Evolutionary conservation across 192 early-diverging fungal species (phyloP), one percentile per base, ranked within the genome.

Genomic region (Backusella liffmaniae): DNA sequence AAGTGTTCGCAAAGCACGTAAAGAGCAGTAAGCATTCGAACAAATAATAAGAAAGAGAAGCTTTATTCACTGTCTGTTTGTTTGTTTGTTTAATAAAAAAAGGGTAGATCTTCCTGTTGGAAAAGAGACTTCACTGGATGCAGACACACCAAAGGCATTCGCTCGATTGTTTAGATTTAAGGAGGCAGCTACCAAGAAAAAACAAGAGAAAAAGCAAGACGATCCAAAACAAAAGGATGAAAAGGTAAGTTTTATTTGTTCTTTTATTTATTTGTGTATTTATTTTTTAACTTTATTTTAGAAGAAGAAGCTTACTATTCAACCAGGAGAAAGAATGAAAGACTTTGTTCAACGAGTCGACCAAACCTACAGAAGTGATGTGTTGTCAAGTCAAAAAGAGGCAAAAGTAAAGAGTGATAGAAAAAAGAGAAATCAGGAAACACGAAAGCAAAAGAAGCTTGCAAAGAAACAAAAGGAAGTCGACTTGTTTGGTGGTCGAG

Each of bases 391-490:
- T 12, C 68, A 78, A 34, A 79, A 79, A 10, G 83, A 80, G 21
- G 76, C 82, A 21, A 83, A 84, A 9, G 65, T 82, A 7, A 59
- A 69, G 21, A 83, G 78, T 37, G 79, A 78, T 32, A 78, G 84
- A 70, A 86, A 86, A 74, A 84, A 86, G 66, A 81, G 79, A 72
- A 83, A 88, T 53, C 79, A 83, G 71, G 83, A 85, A 42, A 81
- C 83, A n/a, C 79, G 83, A 18, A 88, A 86, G 73, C 78, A 77
- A 41, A 83, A 85, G 66, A 79, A 85, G 49, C 67, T 49, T 13
- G 79, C 72, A 37, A 86, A 88, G 66, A 86, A 83, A 32, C 76
- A 79, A 39, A 83, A 80, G 49, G 70, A 34, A 7, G 18, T 46
- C 18, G 75, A 77, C 0, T 36, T 53, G 66, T 85, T 74, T 82